Base-by-base conservation (phyloP, 2,329 filamentous ascomycete genomes). In the Sporothrix curviconia region DNA sequence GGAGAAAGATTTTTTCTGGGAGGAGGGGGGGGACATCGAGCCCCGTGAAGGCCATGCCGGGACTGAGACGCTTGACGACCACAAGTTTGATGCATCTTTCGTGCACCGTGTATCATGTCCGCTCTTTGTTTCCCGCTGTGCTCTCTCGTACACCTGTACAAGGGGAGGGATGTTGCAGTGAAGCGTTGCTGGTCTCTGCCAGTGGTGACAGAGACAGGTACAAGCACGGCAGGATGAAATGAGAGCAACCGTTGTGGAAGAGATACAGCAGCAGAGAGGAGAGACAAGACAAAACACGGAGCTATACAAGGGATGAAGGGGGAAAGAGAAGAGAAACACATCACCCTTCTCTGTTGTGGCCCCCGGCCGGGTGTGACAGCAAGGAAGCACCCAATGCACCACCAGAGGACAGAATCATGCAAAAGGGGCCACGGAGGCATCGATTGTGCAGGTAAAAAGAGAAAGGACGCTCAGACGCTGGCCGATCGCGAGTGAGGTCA, bases 171-270 rank as follows among this genome's bases (percentile, higher is more conserved):
- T 15, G 19, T 36, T 19, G 22, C n/a, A n/a, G n/a, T 15, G 28
- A 32, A 34, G 51, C 30, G 39, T 34, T 32, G 37, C 24, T 37
- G 34, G 49, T n/a, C 32, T 25, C 14, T 30, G 15, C 9, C 22
- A 39, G 22, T 19, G 42, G 42, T 28, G 32, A 51, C 34, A 25
- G 40, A 47, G 17, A 17, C 24, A 28, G 32, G 32, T 25, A 55
- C 52, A 55, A 11, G 34, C 52, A 55, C 52, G n/a, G 52, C 52
- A 46, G 39, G 15, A 24, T 28, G 32, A 39, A 46, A 47, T 39
- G 40, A 55, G 32, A 19, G 52, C 28, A 39, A 17, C 28, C 28
- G 51, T 28, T 22, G 42, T 55, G 52, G 51, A 54, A 22, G 50
- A 15, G 50, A 53, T n/a, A 25, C 24, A 32, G 39, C 12, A 30